These are phyloP conservation scores for Sutorius eximius DNA, from an alignment of 1,284 basidiomycete species.

Conservation along the genomic window DNA sequence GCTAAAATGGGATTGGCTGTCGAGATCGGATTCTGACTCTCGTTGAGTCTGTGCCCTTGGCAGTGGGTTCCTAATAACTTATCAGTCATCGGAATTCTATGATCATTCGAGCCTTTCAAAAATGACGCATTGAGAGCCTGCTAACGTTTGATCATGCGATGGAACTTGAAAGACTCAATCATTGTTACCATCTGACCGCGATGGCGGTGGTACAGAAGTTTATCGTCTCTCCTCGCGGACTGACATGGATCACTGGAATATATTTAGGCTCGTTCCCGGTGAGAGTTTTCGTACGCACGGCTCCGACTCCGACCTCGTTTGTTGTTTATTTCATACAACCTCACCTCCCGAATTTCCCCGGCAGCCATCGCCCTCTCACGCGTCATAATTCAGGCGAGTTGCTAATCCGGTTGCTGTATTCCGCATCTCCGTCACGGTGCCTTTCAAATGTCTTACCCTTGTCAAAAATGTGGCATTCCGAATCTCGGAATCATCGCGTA, in stretches of 20 bases:
- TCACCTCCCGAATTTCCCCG: constrained; percentile 12
- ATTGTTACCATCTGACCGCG: background rate
- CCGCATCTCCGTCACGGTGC: background rate
- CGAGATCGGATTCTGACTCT: background rate
- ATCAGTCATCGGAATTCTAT: background rate
- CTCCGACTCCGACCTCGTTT: background rate
- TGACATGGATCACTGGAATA: background rate
- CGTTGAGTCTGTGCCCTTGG: background rate
- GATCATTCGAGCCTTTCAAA: background rate
- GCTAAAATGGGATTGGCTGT: background rate
- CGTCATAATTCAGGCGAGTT: background rate
- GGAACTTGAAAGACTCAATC: background rate
- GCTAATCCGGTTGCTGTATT: background rate
- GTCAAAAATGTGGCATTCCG: background rate
- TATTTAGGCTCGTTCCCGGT: background rate
- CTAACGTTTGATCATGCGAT: background rate
- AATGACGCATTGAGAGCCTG: background rate
- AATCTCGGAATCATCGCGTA: background rate
- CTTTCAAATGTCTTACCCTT: background rate
- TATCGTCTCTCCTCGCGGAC: background rate
- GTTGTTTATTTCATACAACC: background rate
- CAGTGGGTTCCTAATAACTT: background rate
- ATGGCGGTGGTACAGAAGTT: background rate
- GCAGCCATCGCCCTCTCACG: background rate
- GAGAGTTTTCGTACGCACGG: background rate